Percentiles rank a stretch among this genome's conserved stretches.
phyloP scores from a whole-genome alignment of 805 yeast species.

The Starmerella floricola region DNA sequence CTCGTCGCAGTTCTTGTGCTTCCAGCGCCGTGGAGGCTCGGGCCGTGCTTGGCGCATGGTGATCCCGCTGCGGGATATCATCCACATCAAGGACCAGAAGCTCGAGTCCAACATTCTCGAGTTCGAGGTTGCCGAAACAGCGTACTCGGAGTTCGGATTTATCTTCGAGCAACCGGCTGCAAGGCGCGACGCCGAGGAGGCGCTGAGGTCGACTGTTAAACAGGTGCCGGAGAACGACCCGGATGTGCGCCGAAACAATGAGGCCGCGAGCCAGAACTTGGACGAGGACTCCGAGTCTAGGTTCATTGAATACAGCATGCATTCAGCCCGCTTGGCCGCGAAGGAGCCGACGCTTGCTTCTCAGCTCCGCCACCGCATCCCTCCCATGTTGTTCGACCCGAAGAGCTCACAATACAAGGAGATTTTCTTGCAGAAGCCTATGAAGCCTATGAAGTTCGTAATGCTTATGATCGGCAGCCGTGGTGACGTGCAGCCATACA shows the following conservation, averaged over 20 bases:
- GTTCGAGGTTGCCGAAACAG: slow-evolving; percentile 17
- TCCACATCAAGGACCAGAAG: slow-evolving; percentile 2
- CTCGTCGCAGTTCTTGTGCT: slow-evolving; percentile 59
- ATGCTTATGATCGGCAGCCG: slow-evolving; percentile 84
- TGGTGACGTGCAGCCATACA: slow-evolving; percentile 95
- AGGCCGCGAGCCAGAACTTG: background rate
- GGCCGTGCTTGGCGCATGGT: slow-evolving; percentile 57
- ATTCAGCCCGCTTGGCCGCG: slow-evolving; percentile 20
- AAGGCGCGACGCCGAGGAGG: slow-evolving; percentile 4
- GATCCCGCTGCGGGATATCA: slow-evolving; percentile 57
- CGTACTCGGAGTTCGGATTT: slow-evolving; percentile 11
- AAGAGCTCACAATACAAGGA: slow-evolving; percentile 14
- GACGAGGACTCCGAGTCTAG: slow-evolving; percentile 5
- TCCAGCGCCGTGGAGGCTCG: slow-evolving; percentile 68
- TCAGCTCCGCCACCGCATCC: slow-evolving; percentile 14
- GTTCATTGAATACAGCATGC: slow-evolving; percentile 16
- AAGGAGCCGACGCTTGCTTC: slow-evolving; percentile 17
- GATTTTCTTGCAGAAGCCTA: slow-evolving; percentile 36
- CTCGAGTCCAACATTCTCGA: background rate
- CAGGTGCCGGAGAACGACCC: slow-evolving; percentile 1
- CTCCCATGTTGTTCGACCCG: slow-evolving; percentile 24
- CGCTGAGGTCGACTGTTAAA: slow-evolving; percentile 35
- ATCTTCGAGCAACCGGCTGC: slow-evolving; percentile 2
- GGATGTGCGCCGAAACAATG: background rate
- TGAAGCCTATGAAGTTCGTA: slow-evolving; percentile 45